phyloP scores from a whole-genome alignment of 2,329 filamentous ascomycete genomes.

The Fusarium vanettenii region DNA sequence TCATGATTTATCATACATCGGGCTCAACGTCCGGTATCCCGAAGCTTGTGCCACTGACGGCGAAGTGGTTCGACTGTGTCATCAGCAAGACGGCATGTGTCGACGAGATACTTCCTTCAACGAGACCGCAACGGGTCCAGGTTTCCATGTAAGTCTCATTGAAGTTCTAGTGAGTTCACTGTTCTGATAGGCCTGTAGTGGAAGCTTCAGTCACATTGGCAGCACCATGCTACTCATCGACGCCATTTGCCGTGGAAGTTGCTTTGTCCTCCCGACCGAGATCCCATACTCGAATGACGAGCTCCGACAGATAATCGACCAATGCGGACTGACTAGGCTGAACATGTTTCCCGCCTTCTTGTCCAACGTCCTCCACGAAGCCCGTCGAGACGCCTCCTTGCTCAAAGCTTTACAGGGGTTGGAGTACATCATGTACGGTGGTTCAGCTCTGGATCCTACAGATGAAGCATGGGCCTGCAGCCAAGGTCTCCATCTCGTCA shows the following conservation, averaged over 20 bases:
- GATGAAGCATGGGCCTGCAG: constrained; percentile 26
- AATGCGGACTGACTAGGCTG: constrained; percentile 9
- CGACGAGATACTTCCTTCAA: background rate
- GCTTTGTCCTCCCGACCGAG: constrained; percentile 20
- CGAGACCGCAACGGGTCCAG: background rate
- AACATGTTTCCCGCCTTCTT: constrained; percentile 17
- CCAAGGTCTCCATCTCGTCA: constrained; percentile 10
- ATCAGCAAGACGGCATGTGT: background rate
- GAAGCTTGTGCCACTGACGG: constrained; percentile 34
- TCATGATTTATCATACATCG: constrained; percentile 35
- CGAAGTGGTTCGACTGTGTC: constrained; percentile 22
- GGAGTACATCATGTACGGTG: constrained; percentile 10
- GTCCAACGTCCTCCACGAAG: constrained; percentile 15
- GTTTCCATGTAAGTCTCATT: background rate
- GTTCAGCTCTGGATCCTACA: background rate
- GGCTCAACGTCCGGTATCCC: constrained; percentile 36
- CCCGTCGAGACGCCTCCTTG: constrained; percentile 13
- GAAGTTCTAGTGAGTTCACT: fast-evolving
- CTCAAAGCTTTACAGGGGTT: constrained; percentile 11
- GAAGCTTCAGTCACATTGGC: constrained; percentile 34
- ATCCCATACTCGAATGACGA: constrained; percentile 19
- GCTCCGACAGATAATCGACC: constrained; percentile 10
- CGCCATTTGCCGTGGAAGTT: constrained; percentile 8
- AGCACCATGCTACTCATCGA: constrained; percentile 2
- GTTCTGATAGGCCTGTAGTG: constrained; percentile 10